Conservation (phyloP, 768 basidiomycete species). For the Leccinum uliginosum region DNA sequence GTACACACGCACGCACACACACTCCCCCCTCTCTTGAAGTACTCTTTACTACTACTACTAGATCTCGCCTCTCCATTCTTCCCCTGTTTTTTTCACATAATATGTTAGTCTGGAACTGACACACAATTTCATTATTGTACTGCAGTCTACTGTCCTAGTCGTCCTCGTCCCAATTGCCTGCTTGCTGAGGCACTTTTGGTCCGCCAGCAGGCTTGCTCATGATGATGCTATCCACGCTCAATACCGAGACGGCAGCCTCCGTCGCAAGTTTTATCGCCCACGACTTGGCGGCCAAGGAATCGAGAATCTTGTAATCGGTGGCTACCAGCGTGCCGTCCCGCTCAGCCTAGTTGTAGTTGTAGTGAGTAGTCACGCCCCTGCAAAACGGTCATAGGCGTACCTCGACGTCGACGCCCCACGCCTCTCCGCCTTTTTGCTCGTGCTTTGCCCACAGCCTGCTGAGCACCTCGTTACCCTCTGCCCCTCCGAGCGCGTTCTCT, state of each 20-base stretch:
- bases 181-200: slow-evolving; percentile 82
- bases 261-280: slow-evolving; percentile 92
- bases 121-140: slow-evolving; percentile 27
- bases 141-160: slow-evolving; percentile 34
- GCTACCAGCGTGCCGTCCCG: slow-evolving; percentile 71
- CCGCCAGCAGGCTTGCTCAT: slow-evolving; percentile 93
- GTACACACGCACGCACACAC: slow-evolving; percentile 17
- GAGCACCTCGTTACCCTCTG: slow-evolving; percentile 89
- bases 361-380: background rate
- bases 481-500: slow-evolving; percentile 91
- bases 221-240: slow-evolving; percentile 97
- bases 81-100: too few relatives aligned
- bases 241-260: slow-evolving; percentile 84
- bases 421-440: slow-evolving; percentile 65
- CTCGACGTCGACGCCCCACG: slow-evolving; percentile 88
- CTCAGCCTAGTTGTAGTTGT: slow-evolving; percentile 51
- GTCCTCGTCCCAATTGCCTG: slow-evolving; percentile 81
- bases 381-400: slow-evolving; percentile 33
- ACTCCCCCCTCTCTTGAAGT: slow-evolving; percentile 3
- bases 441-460: slow-evolving; percentile 89
- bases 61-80: background rate
- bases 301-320: slow-evolving; percentile 64
- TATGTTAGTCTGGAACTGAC: slow-evolving; percentile 19
- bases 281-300: slow-evolving; percentile 84
- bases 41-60: slow-evolving; percentile 3